A percentile compares a stretch with the other conserved stretches of the same genome.
phyloP scores from a whole-genome alignment of 31 red algal species.

The Bonnemaisonia californica region DNA sequence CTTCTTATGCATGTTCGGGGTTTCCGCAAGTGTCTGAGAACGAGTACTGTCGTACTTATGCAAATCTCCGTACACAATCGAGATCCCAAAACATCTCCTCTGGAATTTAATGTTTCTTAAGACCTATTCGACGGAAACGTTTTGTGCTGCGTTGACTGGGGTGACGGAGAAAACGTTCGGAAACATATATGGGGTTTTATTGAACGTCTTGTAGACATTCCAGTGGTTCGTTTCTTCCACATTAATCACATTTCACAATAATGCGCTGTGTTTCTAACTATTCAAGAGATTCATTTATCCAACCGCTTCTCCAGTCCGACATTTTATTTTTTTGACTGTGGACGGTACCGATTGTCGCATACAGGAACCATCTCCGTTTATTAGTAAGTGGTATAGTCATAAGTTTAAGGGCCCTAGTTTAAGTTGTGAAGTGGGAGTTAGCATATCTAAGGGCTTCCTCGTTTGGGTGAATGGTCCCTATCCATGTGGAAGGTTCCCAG shows the following conservation, averaged over 20 bases:
- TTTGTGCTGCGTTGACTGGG: background rate
- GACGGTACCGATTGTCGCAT: background rate
- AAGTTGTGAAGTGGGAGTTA: background rate
- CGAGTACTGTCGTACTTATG: background rate
- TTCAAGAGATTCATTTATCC: background rate
- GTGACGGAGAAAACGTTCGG: background rate
- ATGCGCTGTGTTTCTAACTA: background rate
- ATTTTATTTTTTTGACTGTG: background rate
- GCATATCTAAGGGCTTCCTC: background rate
- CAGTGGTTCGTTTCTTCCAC: background rate
- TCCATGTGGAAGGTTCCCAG: conserved; percentile 5
- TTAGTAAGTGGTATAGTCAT: background rate
- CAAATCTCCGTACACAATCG: background rate
- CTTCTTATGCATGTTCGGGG: background rate
- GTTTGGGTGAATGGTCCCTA: background rate
- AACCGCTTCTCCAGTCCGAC: background rate
- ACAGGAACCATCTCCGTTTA: background rate
- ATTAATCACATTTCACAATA: background rate
- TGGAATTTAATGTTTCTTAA: background rate
- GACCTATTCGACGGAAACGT: background rate
- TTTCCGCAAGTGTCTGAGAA: background rate
- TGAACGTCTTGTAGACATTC: background rate
- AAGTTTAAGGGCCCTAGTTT: background rate
- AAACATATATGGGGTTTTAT: background rate
- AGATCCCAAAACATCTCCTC: background rate